phyloP scores from a whole-genome alignment of 768 basidiomycete species.

The Fomitopsis serialis region DNA sequence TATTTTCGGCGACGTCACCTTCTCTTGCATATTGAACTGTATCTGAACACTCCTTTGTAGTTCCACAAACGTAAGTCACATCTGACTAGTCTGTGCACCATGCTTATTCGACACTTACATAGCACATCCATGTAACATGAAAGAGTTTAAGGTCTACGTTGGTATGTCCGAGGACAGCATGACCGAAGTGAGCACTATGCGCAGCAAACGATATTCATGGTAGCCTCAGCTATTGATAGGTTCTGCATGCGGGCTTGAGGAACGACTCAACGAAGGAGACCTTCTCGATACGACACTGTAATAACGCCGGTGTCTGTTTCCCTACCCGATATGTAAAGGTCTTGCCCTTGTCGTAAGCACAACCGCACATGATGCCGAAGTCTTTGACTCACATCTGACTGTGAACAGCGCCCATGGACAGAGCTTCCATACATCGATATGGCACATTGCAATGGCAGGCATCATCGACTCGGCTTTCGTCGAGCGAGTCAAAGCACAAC shows the following conservation, averaged over 20 bases:
- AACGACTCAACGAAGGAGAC: slow-evolving; percentile 64
- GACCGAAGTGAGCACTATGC: slow-evolving; percentile 37
- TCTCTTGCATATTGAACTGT: too few species aligned
- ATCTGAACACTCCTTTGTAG: slow-evolving; percentile 18
- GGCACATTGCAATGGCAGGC: slow-evolving; percentile 64
- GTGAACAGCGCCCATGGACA: slow-evolving; percentile 56
- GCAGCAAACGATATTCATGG: background rate
- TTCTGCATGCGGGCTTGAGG: slow-evolving; percentile 56
- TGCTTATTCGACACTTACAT: slow-evolving; percentile 7
- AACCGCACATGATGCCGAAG: background rate
- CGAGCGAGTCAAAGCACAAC: slow-evolving; percentile 42
- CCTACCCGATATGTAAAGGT: slow-evolving; percentile 72
- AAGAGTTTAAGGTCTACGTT: slow-evolving; percentile 70
- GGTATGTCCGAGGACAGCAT: slow-evolving; percentile 62
- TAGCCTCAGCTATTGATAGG: background rate
- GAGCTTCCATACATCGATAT: slow-evolving; percentile 76
- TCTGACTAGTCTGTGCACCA: background rate
- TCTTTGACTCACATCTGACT: background rate
- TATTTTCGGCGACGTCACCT: background rate
- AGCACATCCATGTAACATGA: slow-evolving; percentile 86
- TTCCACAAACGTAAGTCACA: slow-evolving; percentile 28
- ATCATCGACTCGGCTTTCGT: slow-evolving; percentile 52
- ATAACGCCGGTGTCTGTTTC: slow-evolving; percentile 49
- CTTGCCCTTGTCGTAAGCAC: slow-evolving; percentile 63
- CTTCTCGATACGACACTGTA: slow-evolving; percentile 52